phyloP scores from a whole-genome alignment of 352 stramenopile species.

The Elongisporangium undulatum region DNA sequence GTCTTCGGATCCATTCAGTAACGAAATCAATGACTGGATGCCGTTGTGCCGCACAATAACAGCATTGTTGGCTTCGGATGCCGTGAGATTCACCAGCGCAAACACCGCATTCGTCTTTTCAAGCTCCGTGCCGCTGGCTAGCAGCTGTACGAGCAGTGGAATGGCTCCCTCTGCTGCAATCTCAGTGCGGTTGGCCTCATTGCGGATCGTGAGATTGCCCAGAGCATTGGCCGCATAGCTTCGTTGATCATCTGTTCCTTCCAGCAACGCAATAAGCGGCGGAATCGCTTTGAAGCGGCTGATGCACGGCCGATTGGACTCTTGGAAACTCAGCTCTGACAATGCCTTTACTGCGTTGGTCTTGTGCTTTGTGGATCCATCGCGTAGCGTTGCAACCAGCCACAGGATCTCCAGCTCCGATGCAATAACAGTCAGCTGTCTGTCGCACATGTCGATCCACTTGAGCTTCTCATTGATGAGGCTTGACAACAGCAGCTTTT shows the following conservation, averaged over 20 bases:
- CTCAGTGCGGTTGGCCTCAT: background rate
- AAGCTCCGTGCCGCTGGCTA: background rate
- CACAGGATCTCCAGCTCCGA: background rate
- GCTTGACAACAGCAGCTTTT: background rate
- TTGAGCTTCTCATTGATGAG: background rate
- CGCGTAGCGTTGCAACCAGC: background rate
- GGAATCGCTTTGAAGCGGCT: background rate
- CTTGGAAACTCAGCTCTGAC: background rate
- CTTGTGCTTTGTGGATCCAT: background rate
- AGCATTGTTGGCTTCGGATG: background rate
- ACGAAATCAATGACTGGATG: background rate
- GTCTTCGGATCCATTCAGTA: background rate
- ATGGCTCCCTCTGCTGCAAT: background rate
- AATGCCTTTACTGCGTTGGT: background rate
- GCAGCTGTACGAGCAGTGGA: background rate
- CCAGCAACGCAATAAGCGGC: background rate
- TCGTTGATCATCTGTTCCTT: background rate
- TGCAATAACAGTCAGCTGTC: background rate
- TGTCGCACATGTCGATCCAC: background rate
- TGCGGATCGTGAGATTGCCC: background rate
- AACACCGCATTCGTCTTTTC: background rate
- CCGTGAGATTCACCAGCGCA: background rate
- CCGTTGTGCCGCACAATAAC: background rate
- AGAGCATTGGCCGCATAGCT: background rate
- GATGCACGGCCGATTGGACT: background rate